These are phyloP conservation scores for Phytopythium oedochilum DNA, from an alignment of 352 stramenopile species.

Conservation along the genomic window DNA sequence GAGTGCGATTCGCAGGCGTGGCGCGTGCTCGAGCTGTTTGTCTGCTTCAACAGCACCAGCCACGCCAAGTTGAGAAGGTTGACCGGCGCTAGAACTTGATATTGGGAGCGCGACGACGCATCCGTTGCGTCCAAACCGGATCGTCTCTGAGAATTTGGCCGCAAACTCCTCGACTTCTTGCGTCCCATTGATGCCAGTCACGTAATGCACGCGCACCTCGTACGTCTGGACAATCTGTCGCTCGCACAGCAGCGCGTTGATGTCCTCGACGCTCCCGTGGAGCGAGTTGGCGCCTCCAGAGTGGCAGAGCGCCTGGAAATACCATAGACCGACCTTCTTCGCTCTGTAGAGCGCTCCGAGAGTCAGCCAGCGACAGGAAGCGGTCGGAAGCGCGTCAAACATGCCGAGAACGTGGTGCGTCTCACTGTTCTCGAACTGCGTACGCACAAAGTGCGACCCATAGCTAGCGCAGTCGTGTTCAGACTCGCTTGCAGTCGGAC, in stretches of 20 bases:
- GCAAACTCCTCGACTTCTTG: constrained; percentile 38
- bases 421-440: constrained; percentile 57
- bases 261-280: constrained; percentile 38
- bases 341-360: constrained; percentile 45
- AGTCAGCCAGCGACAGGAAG: constrained; percentile 41
- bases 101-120: constrained; percentile 32
- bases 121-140: constrained; percentile 60
- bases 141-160: constrained; percentile 41
- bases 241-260: constrained; percentile 44
- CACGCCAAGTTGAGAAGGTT: no score
- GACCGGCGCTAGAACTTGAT: neutral
- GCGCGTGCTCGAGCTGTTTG: neutral
- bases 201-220: constrained; percentile 41
- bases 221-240: constrained; percentile 58
- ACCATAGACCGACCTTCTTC: constrained; percentile 45
- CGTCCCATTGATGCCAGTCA: neutral
- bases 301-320: constrained; percentile 39
- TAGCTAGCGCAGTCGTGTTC: neutral
- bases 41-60: neutral
- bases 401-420: constrained; percentile 37
- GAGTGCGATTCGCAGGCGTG: constrained; percentile 27
- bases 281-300: constrained; percentile 40
- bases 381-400: constrained; percentile 29
- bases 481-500: neutral
- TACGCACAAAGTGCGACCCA: constrained; percentile 1